Percentiles rank a stretch among this genome's conserved stretches.
phyloP scores from a whole-genome alignment of 257 asterid species.

The Phtheirospermum japonicum region DNA sequence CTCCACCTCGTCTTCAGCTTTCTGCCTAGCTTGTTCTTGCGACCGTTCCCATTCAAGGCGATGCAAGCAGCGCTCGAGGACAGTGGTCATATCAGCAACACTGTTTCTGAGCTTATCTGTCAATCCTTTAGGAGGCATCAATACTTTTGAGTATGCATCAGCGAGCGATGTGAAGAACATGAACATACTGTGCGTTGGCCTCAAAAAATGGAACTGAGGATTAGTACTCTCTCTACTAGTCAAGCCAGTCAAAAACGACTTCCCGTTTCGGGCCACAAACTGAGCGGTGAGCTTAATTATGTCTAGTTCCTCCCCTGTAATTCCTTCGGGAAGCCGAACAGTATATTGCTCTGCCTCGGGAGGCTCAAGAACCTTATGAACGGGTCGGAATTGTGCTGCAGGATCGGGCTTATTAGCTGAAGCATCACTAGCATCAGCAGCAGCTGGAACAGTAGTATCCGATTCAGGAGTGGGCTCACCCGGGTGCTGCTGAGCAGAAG shows the following conservation, averaged over 20 bases:
- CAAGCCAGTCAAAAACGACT: conserved; percentile 83
- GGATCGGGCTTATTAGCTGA: conserved; percentile 59
- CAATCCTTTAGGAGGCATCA: conserved; percentile 86
- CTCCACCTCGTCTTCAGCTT: conserved; percentile 91
- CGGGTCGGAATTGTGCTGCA: conserved; percentile 57
- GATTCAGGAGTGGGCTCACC: conserved; percentile 46
- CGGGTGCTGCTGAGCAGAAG: conserved; percentile 38
- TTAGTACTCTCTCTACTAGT: conserved; percentile 83
- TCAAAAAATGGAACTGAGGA: conserved; percentile 82
- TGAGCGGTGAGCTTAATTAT: conserved; percentile 92
- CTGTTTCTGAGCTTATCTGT: conserved; percentile 68
- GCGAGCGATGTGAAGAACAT: conserved; percentile 94
- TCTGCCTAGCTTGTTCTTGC: conserved; percentile 93
- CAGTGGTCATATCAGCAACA: conserved; percentile 79
- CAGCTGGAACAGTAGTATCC: conserved; percentile 33
- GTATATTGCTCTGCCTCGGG: conserved; percentile 94
- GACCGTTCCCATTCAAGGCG: conserved; percentile 95
- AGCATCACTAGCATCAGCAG: conserved; percentile 51
- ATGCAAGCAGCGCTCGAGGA: conserved; percentile 80
- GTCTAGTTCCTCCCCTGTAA: conserved; percentile 90
- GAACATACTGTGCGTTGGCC: conserved; percentile 96
- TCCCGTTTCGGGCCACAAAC: conserved; percentile 93
- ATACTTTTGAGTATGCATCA: conserved; percentile 89
- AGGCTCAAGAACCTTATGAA: conserved; percentile 76
- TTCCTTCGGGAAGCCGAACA: conserved; percentile 90